Percentiles rank a stretch among this genome's conserved stretches.
phyloP scores from a whole-genome alignment of 495 filamentous ascomycete genomes.

The Aspergillus sparsus region DNA sequence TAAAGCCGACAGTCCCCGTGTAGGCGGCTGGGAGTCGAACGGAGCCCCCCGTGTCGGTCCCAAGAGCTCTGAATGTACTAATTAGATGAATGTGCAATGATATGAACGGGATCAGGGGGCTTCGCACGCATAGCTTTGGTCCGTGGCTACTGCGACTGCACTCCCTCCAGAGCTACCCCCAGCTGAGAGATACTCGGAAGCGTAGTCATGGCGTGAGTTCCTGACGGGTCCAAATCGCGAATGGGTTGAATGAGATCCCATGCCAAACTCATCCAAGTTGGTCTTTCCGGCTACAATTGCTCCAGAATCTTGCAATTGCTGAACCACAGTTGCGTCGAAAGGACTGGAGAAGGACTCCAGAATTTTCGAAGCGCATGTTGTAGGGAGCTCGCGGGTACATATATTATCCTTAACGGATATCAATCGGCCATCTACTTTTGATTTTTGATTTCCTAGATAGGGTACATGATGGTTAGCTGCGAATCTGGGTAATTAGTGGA shows the following conservation, averaged over 20 bases:
- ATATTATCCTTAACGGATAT: slow-evolving; percentile 93
- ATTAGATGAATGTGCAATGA: slow-evolving; percentile 1
- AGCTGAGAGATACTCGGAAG: slow-evolving; percentile 56
- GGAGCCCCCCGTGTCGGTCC: slow-evolving; percentile 93
- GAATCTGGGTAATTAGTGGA: background rate
- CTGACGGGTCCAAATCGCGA: slow-evolving; percentile 71
- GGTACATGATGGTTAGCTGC: slow-evolving; percentile 3
- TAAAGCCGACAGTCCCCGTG: slow-evolving; percentile 84
- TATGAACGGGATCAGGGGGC: slow-evolving; percentile 2
- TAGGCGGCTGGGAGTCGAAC: slow-evolving; percentile 92
- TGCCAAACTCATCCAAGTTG: slow-evolving; percentile 97
- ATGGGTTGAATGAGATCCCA: slow-evolving; percentile 87
- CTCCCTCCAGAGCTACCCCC: slow-evolving; percentile 95
- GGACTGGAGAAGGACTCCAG: slow-evolving; percentile 72
- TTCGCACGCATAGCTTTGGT: slow-evolving; percentile 65
- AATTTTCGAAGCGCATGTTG: slow-evolving; percentile 79
- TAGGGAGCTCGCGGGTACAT: slow-evolving; percentile 65
- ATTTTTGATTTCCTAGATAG: slow-evolving; percentile 34
- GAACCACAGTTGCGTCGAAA: slow-evolving; percentile 81
- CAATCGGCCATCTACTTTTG: slow-evolving; percentile 51
- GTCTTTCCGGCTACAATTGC: slow-evolving; percentile 75
- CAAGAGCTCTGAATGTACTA: slow-evolving; percentile 61
- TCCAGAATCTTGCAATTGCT: slow-evolving; percentile 62
- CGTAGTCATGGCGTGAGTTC: slow-evolving; percentile 32
- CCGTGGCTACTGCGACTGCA: slow-evolving; percentile 76